phyloP scores from a whole-genome alignment of 345 rosid species.

The Abelmoschus esculentus region DNA sequence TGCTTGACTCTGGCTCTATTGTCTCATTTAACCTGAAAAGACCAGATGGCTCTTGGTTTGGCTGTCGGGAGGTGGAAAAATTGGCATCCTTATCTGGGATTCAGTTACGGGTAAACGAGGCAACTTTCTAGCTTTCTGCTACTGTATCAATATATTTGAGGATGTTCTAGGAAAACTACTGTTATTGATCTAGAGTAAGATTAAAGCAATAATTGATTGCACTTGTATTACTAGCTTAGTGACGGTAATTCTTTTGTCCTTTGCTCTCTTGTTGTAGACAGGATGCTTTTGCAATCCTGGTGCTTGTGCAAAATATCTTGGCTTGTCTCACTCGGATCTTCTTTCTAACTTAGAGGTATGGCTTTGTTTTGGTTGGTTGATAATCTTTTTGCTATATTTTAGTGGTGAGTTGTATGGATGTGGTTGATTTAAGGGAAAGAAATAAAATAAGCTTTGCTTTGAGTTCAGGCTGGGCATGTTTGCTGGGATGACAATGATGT shows the following conservation, averaged over 20 bases:
- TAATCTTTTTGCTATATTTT: background rate
- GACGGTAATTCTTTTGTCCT: slow-evolving; percentile 11
- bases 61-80: slow-evolving; percentile 89
- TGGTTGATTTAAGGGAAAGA: slow-evolving; percentile 1
- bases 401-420: background rate
- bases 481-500: slow-evolving; percentile 98
- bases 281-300: slow-evolving; percentile 99
- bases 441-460: background rate
- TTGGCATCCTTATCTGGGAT: slow-evolving; percentile 87
- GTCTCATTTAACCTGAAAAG: slow-evolving; percentile 85
- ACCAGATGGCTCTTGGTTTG: slow-evolving; percentile 92
- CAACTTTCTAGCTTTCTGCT: background rate
- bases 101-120: slow-evolving; percentile 72
- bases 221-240: slow-evolving; percentile 2
- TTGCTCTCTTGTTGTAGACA: slow-evolving; percentile 53
- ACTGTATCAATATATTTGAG: background rate
- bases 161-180: background rate
- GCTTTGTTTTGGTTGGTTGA: slow-evolving; percentile 1
- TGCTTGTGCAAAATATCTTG: slow-evolving; percentile 92
- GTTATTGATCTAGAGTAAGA: background rate
- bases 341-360: slow-evolving; percentile 77
- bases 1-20: slow-evolving; percentile 47
- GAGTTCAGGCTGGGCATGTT: slow-evolving; percentile 76
- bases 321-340: slow-evolving; percentile 77
- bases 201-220: background rate